Percentiles rank a stretch among this genome's conserved stretches.
Conservation (phyloP, 176 grass and related monocot species). For the Bolboschoenus planiculmis region DNA sequence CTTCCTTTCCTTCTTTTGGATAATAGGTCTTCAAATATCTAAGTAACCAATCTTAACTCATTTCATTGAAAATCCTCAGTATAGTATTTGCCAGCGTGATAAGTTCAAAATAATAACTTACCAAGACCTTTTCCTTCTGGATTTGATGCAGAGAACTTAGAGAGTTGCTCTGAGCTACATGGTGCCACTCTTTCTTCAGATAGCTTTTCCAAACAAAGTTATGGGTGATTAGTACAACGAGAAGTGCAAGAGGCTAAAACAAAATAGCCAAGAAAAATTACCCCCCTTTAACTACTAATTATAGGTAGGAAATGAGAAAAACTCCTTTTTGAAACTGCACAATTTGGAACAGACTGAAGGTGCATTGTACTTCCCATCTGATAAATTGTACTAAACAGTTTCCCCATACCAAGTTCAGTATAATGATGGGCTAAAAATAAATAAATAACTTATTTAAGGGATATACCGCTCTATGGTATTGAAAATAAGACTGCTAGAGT, state of each 20-base stretch:
- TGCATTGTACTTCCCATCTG: not conserved
- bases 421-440: not conserved
- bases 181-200: constrained; percentile 18
- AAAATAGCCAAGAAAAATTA: not conserved
- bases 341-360: not conserved
- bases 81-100: not conserved
- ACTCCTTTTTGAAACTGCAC: too few relatives aligned
- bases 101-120: not conserved
- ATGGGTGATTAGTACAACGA: not conserved
- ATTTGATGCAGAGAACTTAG: not conserved
- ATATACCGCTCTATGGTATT: constrained; percentile 34
- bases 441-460: not conserved
- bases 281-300: too few relatives aligned
- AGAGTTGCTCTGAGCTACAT: not conserved
- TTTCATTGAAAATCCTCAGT: not conserved
- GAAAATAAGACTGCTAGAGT: constrained; percentile 49
- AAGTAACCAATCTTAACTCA: not conserved
- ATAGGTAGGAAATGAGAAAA: too few relatives aligned
- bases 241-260: not conserved
- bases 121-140: constrained; percentile 6
- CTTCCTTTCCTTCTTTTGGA: not conserved
- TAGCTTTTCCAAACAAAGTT: not conserved
- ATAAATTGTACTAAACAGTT: not conserved
- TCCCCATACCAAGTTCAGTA: not conserved
- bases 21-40: not conserved